Conservation (phyloP, 192 early-diverging fungal genomes). For the Coemansia sp. region DNA sequence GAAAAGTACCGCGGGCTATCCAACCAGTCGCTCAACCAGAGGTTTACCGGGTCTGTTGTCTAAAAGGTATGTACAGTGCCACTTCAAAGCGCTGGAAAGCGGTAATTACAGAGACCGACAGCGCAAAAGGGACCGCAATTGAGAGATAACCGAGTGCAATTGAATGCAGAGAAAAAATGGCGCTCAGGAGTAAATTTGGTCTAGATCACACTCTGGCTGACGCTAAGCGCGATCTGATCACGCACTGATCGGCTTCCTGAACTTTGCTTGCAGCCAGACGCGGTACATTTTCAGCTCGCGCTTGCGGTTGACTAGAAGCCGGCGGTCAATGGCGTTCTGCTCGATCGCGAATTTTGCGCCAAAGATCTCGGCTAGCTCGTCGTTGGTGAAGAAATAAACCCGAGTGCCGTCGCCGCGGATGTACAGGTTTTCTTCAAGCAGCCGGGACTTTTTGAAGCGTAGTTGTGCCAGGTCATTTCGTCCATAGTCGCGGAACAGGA, state of each 20-base stretch:
- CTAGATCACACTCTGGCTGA: conserved; percentile 1
- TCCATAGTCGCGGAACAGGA: conserved; percentile 79
- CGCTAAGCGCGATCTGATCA: conserved; percentile 7
- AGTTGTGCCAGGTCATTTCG: conserved; percentile 79
- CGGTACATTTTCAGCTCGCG: conserved; percentile 96
- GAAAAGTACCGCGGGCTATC: no score
- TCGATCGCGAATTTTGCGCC: conserved; percentile 63
- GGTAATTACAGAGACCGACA: not conserved
- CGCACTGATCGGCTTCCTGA: conserved; percentile 63
- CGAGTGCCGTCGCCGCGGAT: conserved; percentile 76
- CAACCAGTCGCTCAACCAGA: no score
- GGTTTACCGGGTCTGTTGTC: no score
- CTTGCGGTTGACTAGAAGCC: conserved; percentile 89
- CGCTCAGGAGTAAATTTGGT: not conserved
- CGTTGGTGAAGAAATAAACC: conserved; percentile 74
- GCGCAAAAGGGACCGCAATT: not conserved
- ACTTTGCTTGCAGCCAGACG: conserved; percentile 96
- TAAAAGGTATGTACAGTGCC: conserved; percentile 4
- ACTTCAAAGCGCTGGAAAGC: not conserved
- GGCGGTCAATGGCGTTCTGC: conserved; percentile 89
- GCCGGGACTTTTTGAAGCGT: conserved; percentile 67
- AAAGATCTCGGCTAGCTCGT: conserved; percentile 40
- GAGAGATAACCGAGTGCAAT: not conserved
- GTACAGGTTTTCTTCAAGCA: conserved; percentile 75
- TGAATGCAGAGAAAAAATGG: conserved; percentile 1